phyloP scores from a whole-genome alignment of 2,329 filamentous ascomycete species.

The Colletotrichum camelliae region DNA sequence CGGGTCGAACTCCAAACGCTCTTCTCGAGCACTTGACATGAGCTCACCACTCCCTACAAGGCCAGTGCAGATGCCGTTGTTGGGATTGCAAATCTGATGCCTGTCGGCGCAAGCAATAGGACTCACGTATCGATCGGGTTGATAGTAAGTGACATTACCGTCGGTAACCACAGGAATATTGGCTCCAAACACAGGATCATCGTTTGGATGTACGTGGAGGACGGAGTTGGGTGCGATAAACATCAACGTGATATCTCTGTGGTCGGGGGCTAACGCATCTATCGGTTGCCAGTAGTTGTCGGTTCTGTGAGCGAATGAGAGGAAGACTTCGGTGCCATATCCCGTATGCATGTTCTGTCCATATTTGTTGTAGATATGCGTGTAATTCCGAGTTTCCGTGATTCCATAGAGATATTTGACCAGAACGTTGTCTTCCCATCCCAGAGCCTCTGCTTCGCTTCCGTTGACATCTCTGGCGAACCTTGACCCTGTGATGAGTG shows the following conservation, averaged over 20 bases:
- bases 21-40: neutral
- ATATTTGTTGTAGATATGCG: neutral
- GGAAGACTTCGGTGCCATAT: neutral
- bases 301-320: neutral
- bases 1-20: neutral
- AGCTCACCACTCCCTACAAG: neutral
- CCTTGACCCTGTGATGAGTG: neutral
- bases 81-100: constrained; percentile 10
- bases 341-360: neutral
- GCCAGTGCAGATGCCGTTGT: neutral
- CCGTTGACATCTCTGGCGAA: neutral
- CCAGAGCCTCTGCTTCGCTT: neutral
- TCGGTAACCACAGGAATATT: neutral
- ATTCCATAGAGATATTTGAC: neutral
- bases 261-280: neutral
- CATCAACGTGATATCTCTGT: neutral
- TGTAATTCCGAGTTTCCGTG: neutral
- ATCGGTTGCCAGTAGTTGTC: neutral
- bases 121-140: neutral
- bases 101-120: constrained; percentile 1
- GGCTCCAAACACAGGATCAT: constrained; percentile 3
- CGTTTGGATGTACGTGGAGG: neutral
- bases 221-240: constrained; percentile 5
- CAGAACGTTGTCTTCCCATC: neutral
- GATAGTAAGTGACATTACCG: neutral